Evolutionary conservation across 2,329 filamentous ascomycete genomes (phyloP), one percentile per base, ranked within the genome.

Genomic region (Colletotrichum sp.): DNA sequence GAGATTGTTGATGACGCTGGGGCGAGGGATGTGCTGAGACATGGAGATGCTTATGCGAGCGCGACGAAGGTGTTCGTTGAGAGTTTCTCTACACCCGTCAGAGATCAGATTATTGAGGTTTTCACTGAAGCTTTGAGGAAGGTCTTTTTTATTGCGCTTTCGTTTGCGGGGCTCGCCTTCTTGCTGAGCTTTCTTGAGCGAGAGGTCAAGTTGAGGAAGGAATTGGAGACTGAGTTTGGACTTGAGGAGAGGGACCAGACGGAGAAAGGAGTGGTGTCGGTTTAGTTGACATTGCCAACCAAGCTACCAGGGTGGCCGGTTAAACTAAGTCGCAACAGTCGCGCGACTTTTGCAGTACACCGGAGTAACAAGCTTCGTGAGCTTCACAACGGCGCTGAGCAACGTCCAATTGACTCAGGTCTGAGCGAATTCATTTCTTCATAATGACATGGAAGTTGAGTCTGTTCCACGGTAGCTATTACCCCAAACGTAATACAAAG

Each of bases 141-240:
- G 28, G 79, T 82, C 4, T 83, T 79, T 43, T 28, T 78, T 0
- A 78, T 82, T 10, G 75, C 75, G 3, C 69, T 80, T 8, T 76
- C 77, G 0, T 80, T 83, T 34, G 66, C 77, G 0, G 80, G 78
- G 0, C 13, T 80, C 16, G 78, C 75, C 0, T 79, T 82, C 24
- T 10, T 82, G 1, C 61, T 83, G 1, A 73, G 79, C 5, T 15
- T 82, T 13, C 77, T 82, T 34, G 82, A 82, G 58, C 78, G 78
- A 58, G 77, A 82, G 13, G 61, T 83, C 8, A 64, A 78, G 2
- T 58, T 84, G 12, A 72, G 82, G 3, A 78, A 78, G 24, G 79
- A 81, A 7, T 69, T 83, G 18, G 78, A 83, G 18, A 83, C 81
- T 0, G 72, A 82, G 32, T 83, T 78, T 66, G 81, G 82, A 3